Evolutionary conservation across 2,329 filamentous ascomycete species (phyloP), one percentile per base, ranked within the genome.

Genomic region (Emericellopsis atlantica): DNA sequence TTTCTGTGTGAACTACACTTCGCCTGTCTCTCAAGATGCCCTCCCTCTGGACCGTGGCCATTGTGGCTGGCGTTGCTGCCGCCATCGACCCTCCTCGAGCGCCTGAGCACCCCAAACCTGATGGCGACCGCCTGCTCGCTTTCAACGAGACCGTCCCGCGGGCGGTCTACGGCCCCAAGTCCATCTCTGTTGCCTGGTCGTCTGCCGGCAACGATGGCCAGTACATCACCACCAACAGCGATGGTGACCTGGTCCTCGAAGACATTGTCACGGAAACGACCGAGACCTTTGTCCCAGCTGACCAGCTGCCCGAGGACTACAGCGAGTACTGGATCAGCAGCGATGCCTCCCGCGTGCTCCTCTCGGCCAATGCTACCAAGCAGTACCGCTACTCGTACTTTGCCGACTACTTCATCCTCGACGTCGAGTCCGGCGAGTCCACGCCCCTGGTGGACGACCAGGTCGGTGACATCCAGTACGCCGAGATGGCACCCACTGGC

Each of bases 351-450:
- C 69, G 70, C 40, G 67, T 84, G 0, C 59, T 84, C 15, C 76
- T 79, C 59, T 67, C 78, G 1, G 68, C 74, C 41, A 83, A 84
- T 50, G 70, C 75, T 54, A 83, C 75, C 12, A 80, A 81, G 56
- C 72, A 80, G 53, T 83, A 84, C 51, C 74, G 80, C 2, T 62
- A 82, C 57, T 80, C 79, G 6, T 83, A 78, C 57, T 79, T 77
- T 52, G 72, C 79, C 29, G 70, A 83, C 53, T 84, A 84, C 55
- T 69, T 74, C 36, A 60, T 84, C 16, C 68, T 79, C 37, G 72
- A 83, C 46, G 69, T 81, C 10, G 64, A 63, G n/a, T 72, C 67
- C 0, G 75, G 75, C 21, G 55, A 69, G 41, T 61, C 69, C 1
- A 64, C 65, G 4, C 67, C 78, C 0, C 62, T 84, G 0, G 69